These are phyloP conservation scores for Linnemannia hyalina DNA, from an alignment of 192 early-diverging fungal species.

Conservation along the genomic window DNA sequence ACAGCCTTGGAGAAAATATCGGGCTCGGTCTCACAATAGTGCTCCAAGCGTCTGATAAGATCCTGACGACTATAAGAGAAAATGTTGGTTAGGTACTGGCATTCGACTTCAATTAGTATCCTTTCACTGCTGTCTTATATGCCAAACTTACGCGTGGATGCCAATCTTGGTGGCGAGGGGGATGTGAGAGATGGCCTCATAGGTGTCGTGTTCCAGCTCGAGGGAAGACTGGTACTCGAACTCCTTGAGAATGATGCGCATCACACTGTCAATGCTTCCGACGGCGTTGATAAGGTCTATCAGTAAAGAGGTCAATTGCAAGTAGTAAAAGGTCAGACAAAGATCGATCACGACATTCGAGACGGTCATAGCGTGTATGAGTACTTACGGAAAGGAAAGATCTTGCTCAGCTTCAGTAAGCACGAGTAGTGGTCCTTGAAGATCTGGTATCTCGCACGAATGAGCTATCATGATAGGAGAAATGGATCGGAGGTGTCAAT, in stretches of 20 bases:
- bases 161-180: conserved; percentile 71
- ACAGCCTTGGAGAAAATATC: conserved; percentile 60
- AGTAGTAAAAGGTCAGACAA: background rate
- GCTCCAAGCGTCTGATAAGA: conserved; percentile 66
- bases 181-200: conserved; percentile 69
- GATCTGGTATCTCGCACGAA: conserved; percentile 67
- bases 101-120: background rate
- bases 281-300: conserved; percentile 71
- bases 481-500: background rate
- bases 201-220: conserved; percentile 65
- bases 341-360: background rate
- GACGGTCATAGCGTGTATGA: background rate
- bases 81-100: background rate
- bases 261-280: conserved; percentile 68
- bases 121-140: background rate
- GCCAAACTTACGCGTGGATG: conserved; percentile 61
- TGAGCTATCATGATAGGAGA: conserved; percentile 42
- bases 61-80: conserved; percentile 56
- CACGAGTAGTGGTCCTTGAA: conserved; percentile 72
- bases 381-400: conserved; percentile 72
- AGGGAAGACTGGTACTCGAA: conserved; percentile 71
- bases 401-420: conserved; percentile 64
- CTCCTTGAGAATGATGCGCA: conserved; percentile 69
- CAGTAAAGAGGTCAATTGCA: background rate
- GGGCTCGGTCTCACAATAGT: conserved; percentile 66